These are phyloP conservation scores for Naganishia vishniacii DNA, from an alignment of 768 basidiomycete genomes.

Conservation along the genomic window DNA sequence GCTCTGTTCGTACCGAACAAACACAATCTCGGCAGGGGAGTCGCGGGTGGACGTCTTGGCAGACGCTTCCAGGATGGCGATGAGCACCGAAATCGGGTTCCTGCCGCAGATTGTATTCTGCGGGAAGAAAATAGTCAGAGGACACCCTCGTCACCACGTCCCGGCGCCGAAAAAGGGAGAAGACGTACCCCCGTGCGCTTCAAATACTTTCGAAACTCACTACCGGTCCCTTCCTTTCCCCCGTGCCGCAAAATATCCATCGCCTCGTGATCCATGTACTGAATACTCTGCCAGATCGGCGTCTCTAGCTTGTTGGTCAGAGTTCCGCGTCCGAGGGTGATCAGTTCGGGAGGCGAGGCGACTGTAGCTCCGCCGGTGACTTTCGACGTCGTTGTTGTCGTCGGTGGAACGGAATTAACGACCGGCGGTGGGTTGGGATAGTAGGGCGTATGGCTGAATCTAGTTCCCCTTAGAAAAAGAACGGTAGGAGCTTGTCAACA, in stretches of 20 bases:
- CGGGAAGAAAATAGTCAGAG: too few species aligned
- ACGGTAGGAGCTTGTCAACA: neutral
- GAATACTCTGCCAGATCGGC: slow-evolving; percentile 78
- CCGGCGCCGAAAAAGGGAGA: slow-evolving; percentile 57
- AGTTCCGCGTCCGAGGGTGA: slow-evolving; percentile 43
- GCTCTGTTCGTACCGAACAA: slow-evolving; percentile 93
- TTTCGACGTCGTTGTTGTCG: too few species aligned
- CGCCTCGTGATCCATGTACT: slow-evolving; percentile 76
- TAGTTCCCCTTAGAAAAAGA: slow-evolving; percentile 38
- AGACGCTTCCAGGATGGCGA: slow-evolving; percentile 61
- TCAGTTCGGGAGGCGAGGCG: slow-evolving; percentile 54
- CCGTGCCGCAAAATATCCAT: slow-evolving; percentile 54
- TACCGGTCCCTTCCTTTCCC: slow-evolving; percentile 33
- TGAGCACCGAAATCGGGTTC: slow-evolving; percentile 86
- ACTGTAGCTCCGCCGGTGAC: too few species aligned
- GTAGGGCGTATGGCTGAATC: slow-evolving; percentile 45
- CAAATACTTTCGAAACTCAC: slow-evolving; percentile 44
- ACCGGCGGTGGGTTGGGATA: slow-evolving; percentile 36
- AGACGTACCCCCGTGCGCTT: slow-evolving; percentile 41
- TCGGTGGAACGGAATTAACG: slow-evolving; percentile 41
- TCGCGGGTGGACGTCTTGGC: slow-evolving; percentile 19
- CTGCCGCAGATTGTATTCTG: slow-evolving; percentile 96
- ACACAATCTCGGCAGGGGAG: slow-evolving; percentile 56
- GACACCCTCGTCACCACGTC: slow-evolving; percentile 63
- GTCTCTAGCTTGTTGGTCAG: slow-evolving; percentile 35